phyloP scores from a whole-genome alignment of 2,329 filamentous ascomycete species.

The Pseudocercospora musae region DNA sequence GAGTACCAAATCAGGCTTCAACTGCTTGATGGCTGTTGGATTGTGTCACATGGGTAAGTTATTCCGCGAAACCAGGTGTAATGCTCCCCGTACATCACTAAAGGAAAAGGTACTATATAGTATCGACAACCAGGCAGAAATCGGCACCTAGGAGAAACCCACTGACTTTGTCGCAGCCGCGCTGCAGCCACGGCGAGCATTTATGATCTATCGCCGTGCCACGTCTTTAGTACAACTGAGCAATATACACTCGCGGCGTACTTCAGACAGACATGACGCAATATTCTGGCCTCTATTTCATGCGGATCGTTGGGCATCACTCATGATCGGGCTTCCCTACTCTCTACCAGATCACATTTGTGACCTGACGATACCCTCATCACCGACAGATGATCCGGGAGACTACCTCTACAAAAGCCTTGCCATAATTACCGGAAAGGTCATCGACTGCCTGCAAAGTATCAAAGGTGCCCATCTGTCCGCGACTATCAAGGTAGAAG shows the following conservation, averaged over 20 bases:
- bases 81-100: background rate
- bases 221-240: conserved; percentile 15
- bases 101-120: background rate
- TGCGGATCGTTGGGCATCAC: conserved; percentile 18
- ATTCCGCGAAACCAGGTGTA: background rate
- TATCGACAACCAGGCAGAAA: background rate
- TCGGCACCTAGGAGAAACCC: background rate
- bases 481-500: conserved; percentile 11
- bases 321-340: conserved; percentile 19
- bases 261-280: conserved; percentile 3
- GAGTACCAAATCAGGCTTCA: conserved; percentile 13
- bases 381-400: background rate
- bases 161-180: background rate
- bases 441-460: conserved; percentile 16
- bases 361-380: conserved; percentile 10
- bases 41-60: conserved; percentile 11
- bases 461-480: conserved; percentile 12
- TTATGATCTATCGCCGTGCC: conserved; percentile 14
- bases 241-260: conserved; percentile 8
- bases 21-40: conserved; percentile 18
- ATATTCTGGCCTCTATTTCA: conserved; percentile 21
- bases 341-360: conserved; percentile 13
- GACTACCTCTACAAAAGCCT: conserved; percentile 13
- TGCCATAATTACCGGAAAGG: conserved; percentile 8
- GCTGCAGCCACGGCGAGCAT: conserved; percentile 16